Conservation (phyloP, 2,329 filamentous ascomycete genomes). For the Xylariaceae sp. region DNA sequence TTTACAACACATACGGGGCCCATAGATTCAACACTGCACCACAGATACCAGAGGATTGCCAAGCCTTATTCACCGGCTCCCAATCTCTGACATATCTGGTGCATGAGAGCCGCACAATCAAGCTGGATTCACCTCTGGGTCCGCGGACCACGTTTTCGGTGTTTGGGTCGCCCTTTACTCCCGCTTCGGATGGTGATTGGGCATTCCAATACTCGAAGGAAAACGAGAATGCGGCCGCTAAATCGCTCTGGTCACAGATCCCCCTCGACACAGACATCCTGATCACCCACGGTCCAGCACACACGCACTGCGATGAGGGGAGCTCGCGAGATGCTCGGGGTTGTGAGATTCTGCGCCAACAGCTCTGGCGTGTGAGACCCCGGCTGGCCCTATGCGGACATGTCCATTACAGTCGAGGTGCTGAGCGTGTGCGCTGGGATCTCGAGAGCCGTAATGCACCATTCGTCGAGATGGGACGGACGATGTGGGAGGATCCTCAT, state of each 20-base stretch:
- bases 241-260: conserved; percentile 54
- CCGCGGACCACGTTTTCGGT: conserved; percentile 58
- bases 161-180: conserved; percentile 67
- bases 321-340: conserved; percentile 42
- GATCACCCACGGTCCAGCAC: conserved; percentile 65
- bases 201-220: conserved; percentile 57
- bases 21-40: conserved; percentile 52
- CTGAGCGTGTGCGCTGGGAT: conserved; percentile 58
- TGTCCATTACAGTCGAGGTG: conserved; percentile 63
- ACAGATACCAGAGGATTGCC: conserved; percentile 50
- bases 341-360: conserved; percentile 54
- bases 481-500: conserved; percentile 57
- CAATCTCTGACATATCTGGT: conserved; percentile 54
- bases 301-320: conserved; percentile 52
- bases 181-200: conserved; percentile 46
- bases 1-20: conserved; percentile 49
- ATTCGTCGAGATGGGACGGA: conserved; percentile 40
- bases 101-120: conserved; percentile 51
- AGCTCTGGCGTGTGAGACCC: conserved; percentile 58
- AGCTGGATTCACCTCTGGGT: conserved; percentile 48
- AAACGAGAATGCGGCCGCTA: conserved; percentile 14
- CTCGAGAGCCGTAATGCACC: conserved; percentile 35
- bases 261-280: conserved; percentile 59
- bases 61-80: conserved; percentile 47
- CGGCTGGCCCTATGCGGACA: conserved; percentile 65